Conservation (phyloP, 2,329 filamentous ascomycete species). For the Coleophoma eucalyptorum region DNA sequence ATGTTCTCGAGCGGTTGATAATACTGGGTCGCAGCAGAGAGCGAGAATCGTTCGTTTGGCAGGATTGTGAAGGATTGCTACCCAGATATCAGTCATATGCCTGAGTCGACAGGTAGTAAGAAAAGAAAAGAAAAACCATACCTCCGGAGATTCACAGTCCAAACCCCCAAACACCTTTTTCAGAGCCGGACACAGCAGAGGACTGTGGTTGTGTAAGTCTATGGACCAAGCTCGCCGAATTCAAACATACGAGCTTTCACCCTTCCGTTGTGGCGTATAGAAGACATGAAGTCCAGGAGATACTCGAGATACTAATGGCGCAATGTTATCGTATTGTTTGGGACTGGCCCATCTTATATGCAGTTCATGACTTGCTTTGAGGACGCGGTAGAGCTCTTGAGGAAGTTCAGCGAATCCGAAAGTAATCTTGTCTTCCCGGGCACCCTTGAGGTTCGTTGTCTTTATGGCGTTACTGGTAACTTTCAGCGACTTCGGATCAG, state of each 20-base stretch:
- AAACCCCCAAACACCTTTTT: slow-evolving; percentile 51
- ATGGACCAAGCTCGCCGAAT: background rate
- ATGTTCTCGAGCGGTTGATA: slow-evolving; percentile 61
- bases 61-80: slow-evolving; percentile 60
- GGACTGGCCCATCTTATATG: slow-evolving; percentile 77
- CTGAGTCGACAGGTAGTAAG: background rate
- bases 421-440: slow-evolving; percentile 77
- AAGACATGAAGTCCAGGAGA: slow-evolving; percentile 81
- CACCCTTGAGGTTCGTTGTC: slow-evolving; percentile 59
- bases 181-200: slow-evolving; percentile 54
- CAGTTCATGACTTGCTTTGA: slow-evolving; percentile 65
- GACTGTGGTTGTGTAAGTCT: slow-evolving; percentile 26
- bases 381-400: slow-evolving; percentile 54
- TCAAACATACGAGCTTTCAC: slow-evolving; percentile 14
- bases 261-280: slow-evolving; percentile 52
- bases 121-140: background rate
- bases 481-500: slow-evolving; percentile 61
- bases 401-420: slow-evolving; percentile 72
- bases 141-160: slow-evolving; percentile 47
- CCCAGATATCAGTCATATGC: slow-evolving; percentile 8
- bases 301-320: slow-evolving; percentile 71
- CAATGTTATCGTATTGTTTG: slow-evolving; percentile 49
- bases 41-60: slow-evolving; percentile 56
- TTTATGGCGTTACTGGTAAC: slow-evolving; percentile 50
- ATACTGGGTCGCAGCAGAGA: slow-evolving; percentile 65